phyloP scores from a whole-genome alignment of 768 basidiomycete genomes.

The Holtermannia corniformis region DNA sequence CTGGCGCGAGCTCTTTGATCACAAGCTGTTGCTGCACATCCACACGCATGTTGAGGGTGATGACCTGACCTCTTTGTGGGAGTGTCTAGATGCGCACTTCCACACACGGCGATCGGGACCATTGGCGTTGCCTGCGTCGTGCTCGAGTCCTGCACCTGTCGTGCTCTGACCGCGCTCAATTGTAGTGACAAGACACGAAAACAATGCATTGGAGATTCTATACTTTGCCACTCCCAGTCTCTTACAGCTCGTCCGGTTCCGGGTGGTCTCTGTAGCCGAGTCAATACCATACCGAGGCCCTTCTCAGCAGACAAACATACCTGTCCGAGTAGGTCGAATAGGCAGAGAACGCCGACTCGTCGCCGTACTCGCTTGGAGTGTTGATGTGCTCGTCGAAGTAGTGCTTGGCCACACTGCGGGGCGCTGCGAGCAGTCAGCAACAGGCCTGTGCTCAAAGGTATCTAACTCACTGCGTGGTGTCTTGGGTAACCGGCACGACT shows the following conservation, averaged over 20 bases:
- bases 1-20: no score
- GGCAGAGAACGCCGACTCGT: slow-evolving; percentile 31
- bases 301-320: slow-evolving; percentile 4
- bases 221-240: not conserved
- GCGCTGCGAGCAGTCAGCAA: slow-evolving; percentile 49
- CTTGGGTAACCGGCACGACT: slow-evolving; percentile 75
- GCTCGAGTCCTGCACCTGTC: no score
- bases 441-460: not conserved
- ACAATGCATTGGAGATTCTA: not conserved
- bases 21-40: no score
- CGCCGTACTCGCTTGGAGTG: slow-evolving; percentile 28
- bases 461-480: slow-evolving; percentile 74
- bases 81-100: no score
- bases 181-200: no score
- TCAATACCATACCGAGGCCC: not conserved
- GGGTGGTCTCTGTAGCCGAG: slow-evolving; percentile 25
- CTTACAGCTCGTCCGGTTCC: slow-evolving; percentile 38
- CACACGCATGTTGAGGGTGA: no score
- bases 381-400: slow-evolving; percentile 70
- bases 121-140: no score
- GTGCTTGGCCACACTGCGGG: slow-evolving; percentile 72
- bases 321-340: slow-evolving; percentile 32
- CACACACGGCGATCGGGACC: no score
- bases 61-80: no score
- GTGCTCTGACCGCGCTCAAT: no score